Evolutionary conservation across 441 rosid genomes (phyloP), one percentile per base, ranked within the genome.

Genomic region (Raphanus hybrid): DNA sequence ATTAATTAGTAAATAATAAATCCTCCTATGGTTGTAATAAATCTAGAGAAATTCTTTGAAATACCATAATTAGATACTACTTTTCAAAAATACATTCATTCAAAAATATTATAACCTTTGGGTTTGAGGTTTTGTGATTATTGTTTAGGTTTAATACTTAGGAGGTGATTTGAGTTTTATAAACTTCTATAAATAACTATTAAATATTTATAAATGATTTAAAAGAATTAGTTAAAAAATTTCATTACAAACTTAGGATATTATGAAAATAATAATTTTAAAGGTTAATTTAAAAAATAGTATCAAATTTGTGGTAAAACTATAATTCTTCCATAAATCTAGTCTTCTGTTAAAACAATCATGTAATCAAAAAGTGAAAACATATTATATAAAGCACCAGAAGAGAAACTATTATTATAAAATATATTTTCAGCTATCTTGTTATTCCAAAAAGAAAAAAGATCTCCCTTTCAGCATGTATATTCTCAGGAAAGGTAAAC

Each of bases 371-470:
- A 50, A 50, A 5, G 55, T 50, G 8, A 50, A 50, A n/a, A 50
- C 16, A 50, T 50, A 14, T 14, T 50, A 50, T 50, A 54, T 15
- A 54, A 52, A 54, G 10, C 58, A 6, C 58, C 59, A 55, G 4
- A 29, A 9, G 55, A 32, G 37, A 65, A 37, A 23, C 29, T 10
- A 14, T 35, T 11, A 10, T 26, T 65, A 14, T 26, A 5, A n/a
- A 45, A 54, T 9, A 55, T 23, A 10, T 2, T 7, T 41, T 23
- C 27, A 35, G 0, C 26, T 50, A 50, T 20, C 15, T 18, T 64
- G n/a, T 12, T 20, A 7, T 71, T 48, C 29, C 4, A 20, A 73
- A 63, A 61, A 71, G 32, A 72, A 61, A 71, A 48, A 72, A 55
- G 8, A 14, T 0, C 6, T 35, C 26, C 15, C 10, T 54, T 55